phyloP scores from a whole-genome alignment of 2,329 filamentous ascomycete species.

The Aspergillus novofumigatus region DNA sequence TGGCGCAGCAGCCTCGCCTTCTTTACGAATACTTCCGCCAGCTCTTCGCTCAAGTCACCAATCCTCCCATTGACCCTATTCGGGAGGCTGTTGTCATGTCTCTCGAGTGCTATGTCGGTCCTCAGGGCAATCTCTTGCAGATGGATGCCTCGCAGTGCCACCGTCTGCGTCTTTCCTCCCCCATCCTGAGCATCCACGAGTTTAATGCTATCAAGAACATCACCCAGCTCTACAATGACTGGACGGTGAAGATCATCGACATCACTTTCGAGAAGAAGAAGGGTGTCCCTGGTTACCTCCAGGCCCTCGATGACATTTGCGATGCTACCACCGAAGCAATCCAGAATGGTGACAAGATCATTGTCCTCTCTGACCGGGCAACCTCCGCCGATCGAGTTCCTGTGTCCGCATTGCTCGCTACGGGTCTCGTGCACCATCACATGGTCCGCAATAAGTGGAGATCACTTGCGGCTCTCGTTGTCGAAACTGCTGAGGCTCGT shows the following conservation, averaged over 20 bases:
- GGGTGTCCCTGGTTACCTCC: slow-evolving; percentile 77
- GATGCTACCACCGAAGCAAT: slow-evolving; percentile 79
- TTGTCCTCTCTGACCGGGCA: slow-evolving; percentile 84
- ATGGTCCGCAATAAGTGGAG: slow-evolving; percentile 94
- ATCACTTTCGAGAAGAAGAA: slow-evolving; percentile 87
- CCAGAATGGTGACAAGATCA: slow-evolving; percentile 75
- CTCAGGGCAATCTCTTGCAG: slow-evolving; percentile 89
- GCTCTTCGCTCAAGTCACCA: slow-evolving; percentile 96
- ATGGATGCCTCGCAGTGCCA: slow-evolving; percentile 89
- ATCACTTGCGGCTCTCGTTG: slow-evolving; percentile 77
- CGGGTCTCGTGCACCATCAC: slow-evolving; percentile 92
- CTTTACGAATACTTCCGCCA: slow-evolving; percentile 97
- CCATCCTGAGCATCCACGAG: slow-evolving; percentile 82
- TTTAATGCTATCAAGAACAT: slow-evolving; percentile 85
- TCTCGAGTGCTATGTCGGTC: slow-evolving; percentile 90
- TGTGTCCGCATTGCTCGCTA: slow-evolving; percentile 81
- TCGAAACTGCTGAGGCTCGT: slow-evolving; percentile 92
- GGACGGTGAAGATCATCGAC: slow-evolving; percentile 87
- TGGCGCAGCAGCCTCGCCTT: slow-evolving; percentile 82
- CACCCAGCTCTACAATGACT: slow-evolving; percentile 65
- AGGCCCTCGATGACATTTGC: slow-evolving; percentile 84
- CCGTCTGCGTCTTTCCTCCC: slow-evolving; percentile 79
- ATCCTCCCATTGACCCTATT: slow-evolving; percentile 95
- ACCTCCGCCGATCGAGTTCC: slow-evolving; percentile 77
- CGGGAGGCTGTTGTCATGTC: slow-evolving; percentile 98